These are phyloP conservation scores for Hypoxylon sp. DNA, from an alignment of 2,329 filamentous ascomycete genomes.

Conservation along the genomic window DNA sequence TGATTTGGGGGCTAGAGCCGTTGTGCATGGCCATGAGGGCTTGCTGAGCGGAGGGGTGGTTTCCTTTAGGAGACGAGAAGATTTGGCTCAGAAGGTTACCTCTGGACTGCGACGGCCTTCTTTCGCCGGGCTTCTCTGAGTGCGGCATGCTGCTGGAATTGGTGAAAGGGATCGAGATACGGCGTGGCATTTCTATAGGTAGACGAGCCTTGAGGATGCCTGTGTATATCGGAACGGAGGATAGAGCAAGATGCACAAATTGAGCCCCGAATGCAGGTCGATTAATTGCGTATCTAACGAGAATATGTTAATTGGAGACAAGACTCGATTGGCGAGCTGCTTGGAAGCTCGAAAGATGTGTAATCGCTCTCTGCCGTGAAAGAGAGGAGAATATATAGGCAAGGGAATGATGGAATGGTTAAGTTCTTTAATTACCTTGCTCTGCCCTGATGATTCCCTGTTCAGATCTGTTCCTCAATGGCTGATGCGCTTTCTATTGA, in stretches of 20 bases:
- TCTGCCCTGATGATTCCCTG: slow-evolving; percentile 1
- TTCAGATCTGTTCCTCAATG: slow-evolving; percentile 3
- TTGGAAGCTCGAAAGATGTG: too few species aligned
- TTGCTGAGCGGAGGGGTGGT: slow-evolving; percentile 70
- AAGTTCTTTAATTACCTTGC: slow-evolving; percentile 20
- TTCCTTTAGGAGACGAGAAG: slow-evolving; percentile 80
- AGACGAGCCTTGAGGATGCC: slow-evolving; percentile 10
- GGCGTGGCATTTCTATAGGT: slow-evolving; percentile 63
- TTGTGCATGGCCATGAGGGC: slow-evolving; percentile 71
- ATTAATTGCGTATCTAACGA: slow-evolving; percentile 14
- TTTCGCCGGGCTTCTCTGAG: slow-evolving; percentile 60
- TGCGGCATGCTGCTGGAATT: slow-evolving; percentile 57
- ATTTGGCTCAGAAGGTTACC: slow-evolving; percentile 81
- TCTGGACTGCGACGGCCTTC: slow-evolving; percentile 70
- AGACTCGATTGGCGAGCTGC: slow-evolving; percentile 1
- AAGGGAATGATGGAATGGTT: slow-evolving; percentile 1
- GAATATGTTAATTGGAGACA: slow-evolving; percentile 12
- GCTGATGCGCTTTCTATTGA: slow-evolving; percentile 5
- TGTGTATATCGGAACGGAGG: slow-evolving; percentile 31
- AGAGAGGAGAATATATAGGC: neutral
- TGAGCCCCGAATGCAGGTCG: slow-evolving; percentile 10
- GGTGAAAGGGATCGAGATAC: slow-evolving; percentile 65
- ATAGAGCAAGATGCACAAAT: slow-evolving; percentile 12
- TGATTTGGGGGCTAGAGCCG: slow-evolving; percentile 68
- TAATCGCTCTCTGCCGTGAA: too few species aligned